phyloP scores from a whole-genome alignment of 1,139 yeast species.

The Taiozyma sp. region DNA sequence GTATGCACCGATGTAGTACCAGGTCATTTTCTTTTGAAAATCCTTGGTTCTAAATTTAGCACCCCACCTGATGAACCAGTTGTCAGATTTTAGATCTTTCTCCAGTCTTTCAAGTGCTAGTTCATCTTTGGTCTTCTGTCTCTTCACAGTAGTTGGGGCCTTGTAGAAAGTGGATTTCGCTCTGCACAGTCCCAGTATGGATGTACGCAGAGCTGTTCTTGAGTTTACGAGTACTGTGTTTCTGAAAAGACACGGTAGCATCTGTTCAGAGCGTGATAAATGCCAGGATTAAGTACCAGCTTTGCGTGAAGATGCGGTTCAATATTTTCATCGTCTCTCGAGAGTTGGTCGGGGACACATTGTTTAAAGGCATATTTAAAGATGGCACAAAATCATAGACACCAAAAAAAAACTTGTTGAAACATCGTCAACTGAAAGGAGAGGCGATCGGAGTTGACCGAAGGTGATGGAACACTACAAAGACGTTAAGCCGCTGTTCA shows the following conservation, averaged over 20 bases:
- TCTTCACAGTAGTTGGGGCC: slow-evolving; percentile 22
- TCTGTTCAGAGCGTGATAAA: not conserved
- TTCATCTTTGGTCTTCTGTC: slow-evolving; percentile 26
- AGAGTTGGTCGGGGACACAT: not conserved
- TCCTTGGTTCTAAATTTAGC: slow-evolving; percentile 39
- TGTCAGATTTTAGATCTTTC: slow-evolving; percentile 26
- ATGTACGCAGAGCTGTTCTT: not conserved
- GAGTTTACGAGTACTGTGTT: not conserved
- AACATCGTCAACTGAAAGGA: too few species aligned
- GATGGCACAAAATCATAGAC: not conserved
- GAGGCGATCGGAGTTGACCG: too few species aligned
- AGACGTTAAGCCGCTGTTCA: not conserved
- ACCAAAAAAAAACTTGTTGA: not conserved
- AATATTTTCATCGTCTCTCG: not conserved
- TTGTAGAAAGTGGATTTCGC: slow-evolving; percentile 15
- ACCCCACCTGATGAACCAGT: slow-evolving; percentile 37
- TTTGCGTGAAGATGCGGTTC: not conserved
- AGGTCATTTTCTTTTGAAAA: slow-evolving; percentile 42
- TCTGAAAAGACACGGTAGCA: not conserved
- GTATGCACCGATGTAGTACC: slow-evolving; percentile 55
- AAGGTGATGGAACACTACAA: not conserved
- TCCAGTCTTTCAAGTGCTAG: slow-evolving; percentile 28
- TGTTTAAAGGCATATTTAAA: too few species aligned
- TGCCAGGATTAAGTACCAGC: too few species aligned
- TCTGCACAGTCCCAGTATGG: not conserved